These are phyloP conservation scores for Urtica urens DNA, from an alignment of 306 rosid genomes.

Conservation along the genomic window DNA sequence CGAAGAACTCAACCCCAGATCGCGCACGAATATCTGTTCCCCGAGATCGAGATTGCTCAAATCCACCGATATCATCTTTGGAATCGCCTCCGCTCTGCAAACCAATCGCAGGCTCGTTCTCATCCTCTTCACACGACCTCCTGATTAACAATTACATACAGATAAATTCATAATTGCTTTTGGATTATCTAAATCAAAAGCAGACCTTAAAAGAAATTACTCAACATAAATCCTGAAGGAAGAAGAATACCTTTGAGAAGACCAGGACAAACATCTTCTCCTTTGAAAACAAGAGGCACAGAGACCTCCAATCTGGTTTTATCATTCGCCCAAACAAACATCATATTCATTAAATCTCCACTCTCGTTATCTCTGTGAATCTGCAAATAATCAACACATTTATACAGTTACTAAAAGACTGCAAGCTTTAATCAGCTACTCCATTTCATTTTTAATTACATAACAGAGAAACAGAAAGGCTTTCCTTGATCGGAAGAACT, in stretches of 20 bases:
- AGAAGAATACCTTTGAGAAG: conserved; percentile 84
- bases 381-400: too few species aligned
- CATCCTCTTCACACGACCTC: conserved; percentile 55
- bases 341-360: conserved; percentile 65
- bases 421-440: too few species aligned
- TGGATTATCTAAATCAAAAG: too few species aligned
- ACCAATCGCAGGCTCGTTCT: conserved; percentile 57
- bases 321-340: conserved; percentile 91
- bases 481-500: conserved; percentile 80
- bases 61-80: conserved; percentile 74
- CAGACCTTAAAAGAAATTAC: too few species aligned
- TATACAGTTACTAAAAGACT: too few species aligned
- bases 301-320: conserved; percentile 66
- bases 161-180: too few species aligned
- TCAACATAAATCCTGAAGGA: too few species aligned
- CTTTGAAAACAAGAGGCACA: conserved; percentile 73
- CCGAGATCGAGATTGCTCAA: conserved; percentile 71
- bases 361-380: conserved; percentile 61
- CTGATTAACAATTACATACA: too few species aligned
- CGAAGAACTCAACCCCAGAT: conserved; percentile 60
- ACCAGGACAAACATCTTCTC: conserved; percentile 74
- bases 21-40: conserved; percentile 54
- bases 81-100: conserved; percentile 75
- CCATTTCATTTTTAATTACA: too few species aligned
- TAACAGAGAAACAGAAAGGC: not conserved